Evolutionary conservation across 75 land plant genomes (phyloP), one percentile per base, ranked within the genome.

Genomic region (Azolla pinnata): DNA sequence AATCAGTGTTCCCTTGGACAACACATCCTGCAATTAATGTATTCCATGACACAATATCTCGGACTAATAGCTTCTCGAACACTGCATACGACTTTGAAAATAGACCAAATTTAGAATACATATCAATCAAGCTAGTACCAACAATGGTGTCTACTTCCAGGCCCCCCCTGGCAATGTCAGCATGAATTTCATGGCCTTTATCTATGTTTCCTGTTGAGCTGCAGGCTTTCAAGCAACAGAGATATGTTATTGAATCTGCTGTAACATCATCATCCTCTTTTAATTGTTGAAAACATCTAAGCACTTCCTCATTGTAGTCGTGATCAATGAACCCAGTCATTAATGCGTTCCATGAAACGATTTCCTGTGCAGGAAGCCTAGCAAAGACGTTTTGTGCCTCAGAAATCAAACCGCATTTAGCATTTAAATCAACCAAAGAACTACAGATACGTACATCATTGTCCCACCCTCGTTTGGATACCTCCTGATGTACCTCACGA

Each of bases 211-310:
- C 29, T 29, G 44, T 16, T 23, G 26, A 26, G n/a, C 21, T 29
- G 18, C 53, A 60, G 2, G 62, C 62, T 60, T 45, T 45, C 14
- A 79, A 60, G 28, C 62, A 42, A 29, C 61, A 42, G 27, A 63
- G 31, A 42, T 75, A 79, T 26, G 67, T 79, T 20, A 57, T 19
- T 44, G 70, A 53, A 49, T 79, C 67, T 21, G 82, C 79, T n/a
- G 2, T 46, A 4, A 54, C 19, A 5, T 57, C 71, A n/a, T n/a
- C n/a, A n/a, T n/a, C n/a, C n/a, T n/a, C n/a, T n/a, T n/a, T n/a
- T n/a, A n/a, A n/a, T n/a, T n/a, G n/a, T n/a, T n/a, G n/a, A n/a
- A n/a, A n/a, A n/a, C n/a, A n/a, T n/a, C n/a, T n/a, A n/a, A n/a
- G n/a, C n/a, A n/a, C n/a, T n/a, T n/a, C n/a, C n/a, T n/a, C n/a